phyloP scores from a whole-genome alignment of 257 asterid genomes.

The Solanum peruvianum region DNA sequence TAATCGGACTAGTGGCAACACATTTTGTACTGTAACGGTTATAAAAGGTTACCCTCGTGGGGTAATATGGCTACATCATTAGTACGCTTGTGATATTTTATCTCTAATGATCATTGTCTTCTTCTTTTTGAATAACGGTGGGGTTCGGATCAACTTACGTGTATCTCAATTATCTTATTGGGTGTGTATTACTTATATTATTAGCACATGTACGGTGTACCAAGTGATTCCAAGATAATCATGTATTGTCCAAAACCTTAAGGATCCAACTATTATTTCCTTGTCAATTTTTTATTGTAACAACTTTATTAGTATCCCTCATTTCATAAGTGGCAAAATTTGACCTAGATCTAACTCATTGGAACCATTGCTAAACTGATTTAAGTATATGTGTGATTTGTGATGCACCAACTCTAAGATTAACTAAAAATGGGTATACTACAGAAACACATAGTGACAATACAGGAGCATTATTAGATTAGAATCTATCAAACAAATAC shows the following conservation, averaged over 20 bases:
- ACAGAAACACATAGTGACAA: background rate
- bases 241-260: background rate
- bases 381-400: background rate
- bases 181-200: background rate
- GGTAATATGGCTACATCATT: background rate
- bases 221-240: background rate
- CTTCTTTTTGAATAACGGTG: background rate
- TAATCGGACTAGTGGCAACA: background rate
- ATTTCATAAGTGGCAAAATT: background rate
- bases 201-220: background rate
- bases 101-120: background rate
- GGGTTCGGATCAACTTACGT: background rate
- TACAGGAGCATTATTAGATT: background rate
- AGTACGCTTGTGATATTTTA: background rate
- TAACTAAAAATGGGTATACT: background rate
- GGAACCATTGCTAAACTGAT: background rate
- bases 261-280: background rate
- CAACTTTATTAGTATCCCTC: background rate
- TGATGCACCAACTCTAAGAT: background rate
- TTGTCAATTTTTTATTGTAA: background rate
- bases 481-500: background rate
- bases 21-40: background rate
- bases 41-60: background rate
- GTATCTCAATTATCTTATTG: background rate
- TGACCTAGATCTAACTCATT: background rate